These are phyloP conservation scores for Osmanthus fragrans DNA, from an alignment of 257 asterid species.

Conservation along the genomic window DNA sequence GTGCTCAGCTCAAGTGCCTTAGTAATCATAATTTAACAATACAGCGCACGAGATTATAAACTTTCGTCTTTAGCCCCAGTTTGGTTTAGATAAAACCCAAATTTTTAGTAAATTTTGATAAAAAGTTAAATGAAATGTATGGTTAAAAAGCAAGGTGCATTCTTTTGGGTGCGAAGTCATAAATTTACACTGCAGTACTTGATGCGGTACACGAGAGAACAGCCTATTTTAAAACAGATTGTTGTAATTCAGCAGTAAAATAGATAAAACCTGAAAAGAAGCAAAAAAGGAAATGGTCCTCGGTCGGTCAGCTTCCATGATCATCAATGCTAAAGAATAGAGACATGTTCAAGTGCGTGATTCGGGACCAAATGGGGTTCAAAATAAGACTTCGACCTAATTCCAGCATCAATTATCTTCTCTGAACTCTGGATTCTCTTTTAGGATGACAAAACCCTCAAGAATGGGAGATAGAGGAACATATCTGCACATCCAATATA, in stretches of 20 bases:
- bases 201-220: neutral
- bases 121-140: too few relatives aligned
- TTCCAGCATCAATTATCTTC: slow-evolving; percentile 53
- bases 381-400: neutral
- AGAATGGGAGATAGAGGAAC: slow-evolving; percentile 86
- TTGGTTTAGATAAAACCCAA: too few relatives aligned
- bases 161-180: too few relatives aligned
- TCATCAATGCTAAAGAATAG: neutral
- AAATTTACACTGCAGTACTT: neutral
- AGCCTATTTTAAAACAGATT: too few relatives aligned
- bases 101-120: too few relatives aligned
- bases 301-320: neutral
- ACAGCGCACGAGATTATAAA: too few relatives aligned
- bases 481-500: slow-evolving; percentile 47
- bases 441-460: slow-evolving; percentile 92
- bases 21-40: too few relatives aligned
- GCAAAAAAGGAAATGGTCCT: neutral
- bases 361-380: neutral
- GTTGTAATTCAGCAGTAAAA: neutral
- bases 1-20: too few relatives aligned
- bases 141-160: too few relatives aligned
- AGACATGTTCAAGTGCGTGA: neutral
- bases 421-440: slow-evolving; percentile 81
- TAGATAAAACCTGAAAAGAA: neutral
- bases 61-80: too few relatives aligned